Evolutionary conservation across 129 eudicot species (phyloP), one percentile per base, ranked within the genome.

Genomic region (Oenanthe sinensis): DNA sequence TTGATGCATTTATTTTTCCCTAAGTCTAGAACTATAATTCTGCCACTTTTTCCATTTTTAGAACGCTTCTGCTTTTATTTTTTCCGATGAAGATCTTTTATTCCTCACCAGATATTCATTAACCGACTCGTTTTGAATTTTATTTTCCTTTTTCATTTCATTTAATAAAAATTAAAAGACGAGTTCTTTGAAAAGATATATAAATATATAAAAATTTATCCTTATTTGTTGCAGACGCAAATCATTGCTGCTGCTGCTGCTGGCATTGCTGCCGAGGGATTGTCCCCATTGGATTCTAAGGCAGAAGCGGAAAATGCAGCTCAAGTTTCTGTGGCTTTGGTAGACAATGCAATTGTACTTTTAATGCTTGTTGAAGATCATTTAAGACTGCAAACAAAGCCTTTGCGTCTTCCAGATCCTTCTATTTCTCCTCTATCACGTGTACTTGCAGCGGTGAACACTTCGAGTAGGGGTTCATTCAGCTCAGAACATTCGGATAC

Each of bases 211-310:
- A 77, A 55, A 55, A 12, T 1, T 76, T 80, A 81, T 86, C 78
- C 81, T 44, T 73, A 71, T 74, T 75, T 80, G 58, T 44, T 76
- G 85, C 93, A 96, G 99, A 96, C 99, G 76, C 97, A 96, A 90
- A 89, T 96, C 77, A 96, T 96, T 87, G 99, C 99, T 68, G 97
- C 99, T 68, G 99, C 99, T 17, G 97, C 99, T 71, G 99, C 99
- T 85, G 97, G 96, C 79, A 97, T 92, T 82, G 99, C 99, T n/a
- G 85, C 99, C 24, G 94, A 85, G 81, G 93, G 97, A 33, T 86
- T 91, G 84, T 58, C 96, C 74, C 97, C 99, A 4, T 83, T 72
- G 87, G 91, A 82, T 85, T 90, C 99, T 14, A 96, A 87, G 88
- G 85, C 89, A 78, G 99, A 86, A 85, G 97, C 99, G 72, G 99